Conservation (phyloP, 805 yeast species). For the Naumovozyma dairenensis region DNA sequence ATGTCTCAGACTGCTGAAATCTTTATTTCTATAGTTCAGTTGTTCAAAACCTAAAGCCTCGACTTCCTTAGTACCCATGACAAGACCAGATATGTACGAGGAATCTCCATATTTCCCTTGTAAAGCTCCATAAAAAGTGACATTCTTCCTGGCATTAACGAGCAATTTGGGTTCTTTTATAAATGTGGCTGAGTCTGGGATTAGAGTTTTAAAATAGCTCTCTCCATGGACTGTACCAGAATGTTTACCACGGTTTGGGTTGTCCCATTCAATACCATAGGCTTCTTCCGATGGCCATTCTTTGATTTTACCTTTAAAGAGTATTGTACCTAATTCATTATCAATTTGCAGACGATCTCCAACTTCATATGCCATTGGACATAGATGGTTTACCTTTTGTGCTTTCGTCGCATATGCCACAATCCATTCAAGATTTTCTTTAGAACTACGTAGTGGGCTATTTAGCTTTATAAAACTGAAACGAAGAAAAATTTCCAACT, state of each 20-base stretch:
- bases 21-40: conserved; percentile 37
- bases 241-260: conserved; percentile 57
- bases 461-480: no score
- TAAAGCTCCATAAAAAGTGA: conserved; percentile 42
- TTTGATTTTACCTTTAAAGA: conserved; percentile 50
- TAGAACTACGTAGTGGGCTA: no score
- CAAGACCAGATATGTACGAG: conserved; percentile 27
- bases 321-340: conserved; percentile 52
- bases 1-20: conserved; percentile 36
- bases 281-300: conserved; percentile 52
- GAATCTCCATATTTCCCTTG: conserved; percentile 36
- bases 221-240: conserved; percentile 48
- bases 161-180: conserved; percentile 11
- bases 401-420: no score
- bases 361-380: conserved; percentile 9
- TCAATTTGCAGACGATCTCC: conserved; percentile 29
- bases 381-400: no score
- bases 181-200: conserved; percentile 17
- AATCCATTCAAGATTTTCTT: no score
- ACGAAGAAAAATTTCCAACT: no score
- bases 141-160: conserved; percentile 27
- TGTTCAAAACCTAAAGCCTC: conserved; percentile 61
- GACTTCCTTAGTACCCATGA: conserved; percentile 47
- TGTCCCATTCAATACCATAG: conserved; percentile 84
- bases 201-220: conserved; percentile 39